Evolutionary conservation across 78 protist species (phyloP).

Genomic region (Mantamonas sphyraenae): DNA sequence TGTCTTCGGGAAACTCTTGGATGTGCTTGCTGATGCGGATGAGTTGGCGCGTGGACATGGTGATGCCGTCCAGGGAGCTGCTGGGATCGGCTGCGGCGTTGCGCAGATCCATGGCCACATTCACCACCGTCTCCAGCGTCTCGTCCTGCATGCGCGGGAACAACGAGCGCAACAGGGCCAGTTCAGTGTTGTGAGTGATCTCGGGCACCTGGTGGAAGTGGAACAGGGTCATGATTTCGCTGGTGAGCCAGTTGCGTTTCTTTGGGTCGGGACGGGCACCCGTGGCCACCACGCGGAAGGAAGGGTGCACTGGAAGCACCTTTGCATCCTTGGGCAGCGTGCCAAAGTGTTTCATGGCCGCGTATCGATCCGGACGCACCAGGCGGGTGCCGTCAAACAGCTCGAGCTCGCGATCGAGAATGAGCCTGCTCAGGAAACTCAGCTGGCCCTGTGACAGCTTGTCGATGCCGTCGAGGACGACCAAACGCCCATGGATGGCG

Average conservation of each 20-base stretch:
- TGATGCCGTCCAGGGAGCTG: too few relatives aligned
- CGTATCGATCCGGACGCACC: constrained; percentile 2
- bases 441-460: constrained; percentile 8
- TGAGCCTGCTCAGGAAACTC: constrained; percentile 5
- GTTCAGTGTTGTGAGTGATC: constrained; percentile 12
- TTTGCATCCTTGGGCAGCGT: not conserved
- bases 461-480: constrained; percentile 60
- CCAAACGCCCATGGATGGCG: constrained; percentile 35
- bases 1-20: not conserved
- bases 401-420: not conserved
- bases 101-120: not conserved
- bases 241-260: constrained; percentile 14
- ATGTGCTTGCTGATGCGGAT: not conserved
- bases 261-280: constrained; percentile 23
- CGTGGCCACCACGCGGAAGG: constrained; percentile 51
- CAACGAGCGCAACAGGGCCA: constrained; percentile 2
- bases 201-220: not conserved
- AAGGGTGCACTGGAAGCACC: constrained; percentile 31
- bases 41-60: constrained; percentile 21
- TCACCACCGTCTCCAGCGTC: not conserved
- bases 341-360: not conserved
- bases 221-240: constrained; percentile 12
- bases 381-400: constrained; percentile 51
- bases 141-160: too few relatives aligned
- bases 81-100: too few relatives aligned